These are phyloP conservation scores for Rhynchospora tenuis DNA, from an alignment of 176 grass and related monocot species.

Conservation along the genomic window DNA sequence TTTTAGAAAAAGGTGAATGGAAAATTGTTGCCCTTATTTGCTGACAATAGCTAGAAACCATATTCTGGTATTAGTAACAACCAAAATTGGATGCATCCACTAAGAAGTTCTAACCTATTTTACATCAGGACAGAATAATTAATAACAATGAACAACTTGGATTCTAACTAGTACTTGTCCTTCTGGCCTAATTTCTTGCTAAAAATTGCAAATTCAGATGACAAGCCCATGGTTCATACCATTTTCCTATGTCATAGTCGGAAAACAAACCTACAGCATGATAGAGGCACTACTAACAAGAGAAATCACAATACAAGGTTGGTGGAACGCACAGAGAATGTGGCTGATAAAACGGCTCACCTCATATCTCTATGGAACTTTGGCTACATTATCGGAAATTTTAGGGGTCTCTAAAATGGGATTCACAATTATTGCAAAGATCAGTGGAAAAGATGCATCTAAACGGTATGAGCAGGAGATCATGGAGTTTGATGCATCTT, in stretches of 20 bases:
- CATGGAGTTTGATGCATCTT: constrained; percentile 53
- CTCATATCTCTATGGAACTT: constrained; percentile 43
- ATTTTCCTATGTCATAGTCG: constrained; percentile 42
- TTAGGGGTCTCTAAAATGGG: constrained; percentile 39
- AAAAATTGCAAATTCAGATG: constrained; percentile 26
- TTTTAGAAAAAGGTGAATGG: neutral
- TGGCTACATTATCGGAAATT: constrained; percentile 27
- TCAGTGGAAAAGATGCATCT: constrained; percentile 31
- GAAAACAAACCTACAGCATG: constrained; percentile 40
- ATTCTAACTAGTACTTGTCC: neutral
- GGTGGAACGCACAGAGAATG: constrained; percentile 64
- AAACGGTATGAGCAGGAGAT: constrained; percentile 67
- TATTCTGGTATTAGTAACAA: neutral
- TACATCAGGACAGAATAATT: neutral
- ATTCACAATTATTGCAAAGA: constrained; percentile 44
- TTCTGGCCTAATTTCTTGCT: constrained; percentile 22
- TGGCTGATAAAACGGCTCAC: constrained; percentile 41
- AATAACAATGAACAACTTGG: neutral
- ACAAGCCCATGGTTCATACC: constrained; percentile 48
- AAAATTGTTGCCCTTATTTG: neutral
- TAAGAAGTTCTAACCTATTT: neutral
- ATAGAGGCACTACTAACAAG: constrained; percentile 34
- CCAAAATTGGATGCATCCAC: neutral
- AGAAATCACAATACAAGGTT: constrained; percentile 38
- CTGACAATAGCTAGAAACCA: neutral